Conservation (phyloP, 1,284 basidiomycete genomes). For the Papiliotrema terrestris region DNA sequence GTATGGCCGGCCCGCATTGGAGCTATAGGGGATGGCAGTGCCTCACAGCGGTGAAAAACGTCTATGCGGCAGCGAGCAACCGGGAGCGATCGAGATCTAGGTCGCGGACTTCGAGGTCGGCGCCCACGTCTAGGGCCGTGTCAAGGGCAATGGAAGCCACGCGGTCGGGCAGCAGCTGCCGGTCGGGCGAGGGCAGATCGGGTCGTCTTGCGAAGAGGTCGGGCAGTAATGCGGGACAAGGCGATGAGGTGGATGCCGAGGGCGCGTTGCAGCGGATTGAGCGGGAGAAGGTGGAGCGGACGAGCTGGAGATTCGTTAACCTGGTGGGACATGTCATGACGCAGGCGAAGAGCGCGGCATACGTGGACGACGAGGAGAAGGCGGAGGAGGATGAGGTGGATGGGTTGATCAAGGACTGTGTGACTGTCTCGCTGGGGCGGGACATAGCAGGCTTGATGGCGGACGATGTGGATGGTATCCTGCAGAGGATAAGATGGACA, state of each 20-base stretch:
- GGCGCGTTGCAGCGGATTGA: too few relatives aligned
- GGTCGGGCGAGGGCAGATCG: too few relatives aligned
- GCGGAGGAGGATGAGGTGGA: constrained; percentile 23
- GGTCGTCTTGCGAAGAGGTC: too few relatives aligned
- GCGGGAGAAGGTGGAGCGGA: background rate
- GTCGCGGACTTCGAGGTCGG: constrained; percentile 7
- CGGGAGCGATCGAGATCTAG: constrained; percentile 12
- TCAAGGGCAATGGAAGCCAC: background rate
- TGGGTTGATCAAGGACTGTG: constrained; percentile 10
- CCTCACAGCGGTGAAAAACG: constrained; percentile 24
- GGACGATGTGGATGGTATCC: background rate
- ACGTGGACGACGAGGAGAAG: constrained; percentile 24
- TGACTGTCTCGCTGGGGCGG: constrained; percentile 15
- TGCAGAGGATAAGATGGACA: background rate
- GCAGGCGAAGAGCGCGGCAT: constrained; percentile 8
- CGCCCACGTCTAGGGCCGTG: constrained; percentile 18
- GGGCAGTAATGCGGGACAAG: background rate
- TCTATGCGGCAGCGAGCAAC: constrained; percentile 25
- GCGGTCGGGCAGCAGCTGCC: too few relatives aligned
- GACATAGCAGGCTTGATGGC: constrained; percentile 26
- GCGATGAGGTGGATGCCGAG: background rate
- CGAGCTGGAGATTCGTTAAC: constrained; percentile 9
- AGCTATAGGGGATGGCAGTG: constrained; percentile 36
- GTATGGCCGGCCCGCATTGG: constrained; percentile 30
- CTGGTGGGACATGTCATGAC: constrained; percentile 11